A percentile compares a stretch with the other conserved stretches of the same genome.
phyloP scores from a whole-genome alignment of 2,329 filamentous ascomycete species.

The Helicocarpus griseus region DNA sequence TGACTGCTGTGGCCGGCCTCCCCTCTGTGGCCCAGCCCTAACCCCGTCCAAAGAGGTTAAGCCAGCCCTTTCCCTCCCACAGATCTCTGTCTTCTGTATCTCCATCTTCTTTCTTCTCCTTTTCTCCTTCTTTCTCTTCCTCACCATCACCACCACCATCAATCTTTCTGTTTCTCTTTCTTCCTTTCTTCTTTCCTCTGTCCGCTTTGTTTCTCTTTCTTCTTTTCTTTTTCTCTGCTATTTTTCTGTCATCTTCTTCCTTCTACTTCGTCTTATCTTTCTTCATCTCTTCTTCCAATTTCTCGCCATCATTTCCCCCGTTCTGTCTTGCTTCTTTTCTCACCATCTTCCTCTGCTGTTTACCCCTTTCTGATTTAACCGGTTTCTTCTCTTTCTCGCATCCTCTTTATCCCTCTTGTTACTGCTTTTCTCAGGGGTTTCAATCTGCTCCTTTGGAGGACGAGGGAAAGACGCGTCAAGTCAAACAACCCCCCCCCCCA shows the following conservation, averaged over 20 bases:
- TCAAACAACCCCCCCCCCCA: background rate
- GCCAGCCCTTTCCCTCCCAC: background rate
- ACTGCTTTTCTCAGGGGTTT: background rate
- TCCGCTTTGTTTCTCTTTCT: conserved; percentile 10
- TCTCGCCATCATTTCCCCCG: conserved; percentile 7
- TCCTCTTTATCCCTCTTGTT: background rate
- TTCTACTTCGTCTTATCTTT: conserved; percentile 13
- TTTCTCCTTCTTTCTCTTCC: conserved; percentile 4
- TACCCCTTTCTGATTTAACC: no score
- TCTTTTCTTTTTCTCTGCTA: conserved; percentile 13
- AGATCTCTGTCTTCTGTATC: background rate
- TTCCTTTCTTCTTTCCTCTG: background rate
- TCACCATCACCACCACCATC: no score
- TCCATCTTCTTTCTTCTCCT: background rate
- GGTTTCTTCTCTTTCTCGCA: background rate
- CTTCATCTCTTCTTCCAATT: conserved; percentile 12
- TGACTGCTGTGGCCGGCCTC: background rate
- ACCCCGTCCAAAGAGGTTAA: background rate
- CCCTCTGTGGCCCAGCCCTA: background rate
- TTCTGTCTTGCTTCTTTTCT: conserved; percentile 12
- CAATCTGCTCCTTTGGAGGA: background rate
- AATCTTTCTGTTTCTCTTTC: no score
- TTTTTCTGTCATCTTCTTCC: conserved; percentile 20
- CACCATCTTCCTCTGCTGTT: background rate
- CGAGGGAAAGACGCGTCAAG: background rate